Percentiles rank a stretch among this genome's conserved stretches.
Evolutionary conservation across 129 eudicot species (phyloP).

Genomic region (Helianthus tuberosus): DNA sequence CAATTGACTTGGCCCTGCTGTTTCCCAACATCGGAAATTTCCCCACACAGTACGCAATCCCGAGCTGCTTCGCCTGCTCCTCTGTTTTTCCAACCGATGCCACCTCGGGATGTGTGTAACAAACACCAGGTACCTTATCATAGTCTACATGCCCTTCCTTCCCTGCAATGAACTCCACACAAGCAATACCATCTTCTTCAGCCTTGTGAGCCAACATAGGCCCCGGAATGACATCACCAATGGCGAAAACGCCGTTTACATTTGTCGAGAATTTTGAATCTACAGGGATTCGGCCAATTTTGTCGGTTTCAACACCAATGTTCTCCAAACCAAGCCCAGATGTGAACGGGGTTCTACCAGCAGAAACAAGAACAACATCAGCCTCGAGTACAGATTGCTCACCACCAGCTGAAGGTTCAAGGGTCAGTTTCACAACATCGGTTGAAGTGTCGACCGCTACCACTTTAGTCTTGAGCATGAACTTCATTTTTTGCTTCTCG

Average conservation of each 20-base stretch:
- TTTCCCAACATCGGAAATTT: constrained; percentile 17
- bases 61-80: constrained; percentile 18
- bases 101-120: constrained; percentile 17
- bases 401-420: constrained; percentile 15
- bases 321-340: constrained; percentile 11
- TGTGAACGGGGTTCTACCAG: constrained; percentile 8
- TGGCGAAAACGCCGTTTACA: constrained; percentile 5
- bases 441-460: constrained; percentile 14
- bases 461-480: constrained; percentile 10
- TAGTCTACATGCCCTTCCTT: constrained; percentile 16
- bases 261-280: constrained; percentile 14
- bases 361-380: constrained; percentile 12
- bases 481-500: constrained; percentile 11
- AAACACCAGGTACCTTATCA: constrained; percentile 13
- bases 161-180: constrained; percentile 17
- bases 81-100: constrained; percentile 18
- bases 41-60: constrained; percentile 2
- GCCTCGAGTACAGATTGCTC: constrained; percentile 12
- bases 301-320: constrained; percentile 16
- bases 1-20: constrained; percentile 20
- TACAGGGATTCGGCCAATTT: constrained; percentile 15
- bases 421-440: constrained; percentile 8
- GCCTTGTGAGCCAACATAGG: constrained; percentile 20
- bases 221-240: constrained; percentile 17
- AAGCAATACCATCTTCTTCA: constrained; percentile 17